These are phyloP conservation scores for Penicillium sp. DNA, from an alignment of 2,329 filamentous ascomycete genomes.

Conservation along the genomic window DNA sequence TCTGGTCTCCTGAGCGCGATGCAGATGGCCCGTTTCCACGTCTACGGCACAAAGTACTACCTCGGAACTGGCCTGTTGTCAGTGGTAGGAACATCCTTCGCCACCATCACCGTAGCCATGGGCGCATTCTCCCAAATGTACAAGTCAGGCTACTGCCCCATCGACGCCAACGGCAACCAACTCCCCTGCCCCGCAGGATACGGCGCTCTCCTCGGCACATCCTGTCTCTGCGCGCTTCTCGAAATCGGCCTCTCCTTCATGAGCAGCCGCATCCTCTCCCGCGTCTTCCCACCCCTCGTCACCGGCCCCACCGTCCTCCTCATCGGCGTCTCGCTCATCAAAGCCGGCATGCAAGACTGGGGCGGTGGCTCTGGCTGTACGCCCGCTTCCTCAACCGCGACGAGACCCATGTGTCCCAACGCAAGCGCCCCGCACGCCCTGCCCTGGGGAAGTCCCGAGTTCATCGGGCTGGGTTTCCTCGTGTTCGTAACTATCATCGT, in stretches of 20 bases:
- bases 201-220: constrained; percentile 64
- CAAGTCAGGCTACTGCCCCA: constrained; percentile 63
- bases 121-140: constrained; percentile 67
- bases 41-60: constrained; percentile 64
- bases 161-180: constrained; percentile 56
- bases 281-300: constrained; percentile 68
- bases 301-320: constrained; percentile 69
- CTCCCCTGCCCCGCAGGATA: constrained; percentile 68
- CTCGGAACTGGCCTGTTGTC: constrained; percentile 68
- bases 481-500: constrained; percentile 70
- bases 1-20: constrained; percentile 66
- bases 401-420: constrained; percentile 60
- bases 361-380: constrained; percentile 61
- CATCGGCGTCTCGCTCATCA: constrained; percentile 66
- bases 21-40: constrained; percentile 68
- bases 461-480: constrained; percentile 67
- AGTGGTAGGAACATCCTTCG: constrained; percentile 67
- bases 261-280: constrained; percentile 60
- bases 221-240: constrained; percentile 51
- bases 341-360: constrained; percentile 67
- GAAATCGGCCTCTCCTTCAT: constrained; percentile 68
- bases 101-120: constrained; percentile 65
- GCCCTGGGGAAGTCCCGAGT: constrained; percentile 64
- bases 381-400: constrained; percentile 41
- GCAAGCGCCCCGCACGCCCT: constrained; percentile 62